Evolutionary conservation across 306 rosid genomes (phyloP), one percentile per base, ranked within the genome.

Genomic region (Ammopiptanthus mongolicus): DNA sequence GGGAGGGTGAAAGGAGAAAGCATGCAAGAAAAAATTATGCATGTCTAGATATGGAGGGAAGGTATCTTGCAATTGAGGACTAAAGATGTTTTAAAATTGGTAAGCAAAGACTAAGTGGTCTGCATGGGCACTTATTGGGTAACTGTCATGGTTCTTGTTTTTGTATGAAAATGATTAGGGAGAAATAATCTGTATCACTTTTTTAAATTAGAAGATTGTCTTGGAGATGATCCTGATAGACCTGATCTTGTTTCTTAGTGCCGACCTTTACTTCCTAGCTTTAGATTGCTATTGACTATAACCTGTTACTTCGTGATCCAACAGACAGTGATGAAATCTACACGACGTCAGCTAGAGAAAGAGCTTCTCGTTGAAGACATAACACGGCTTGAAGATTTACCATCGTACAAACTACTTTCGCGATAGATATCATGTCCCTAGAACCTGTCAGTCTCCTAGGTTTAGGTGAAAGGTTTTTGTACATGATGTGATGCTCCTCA

Each of bases 281-380:
- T 36, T 46, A n/a, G 14, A 15, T 23, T 48, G 51, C 12, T 47
- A 15, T 37, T 66, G 0, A 55, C 37, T 31, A 46, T 57, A 17
- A 17, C 48, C 65, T 9, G 2, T 23, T 55, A 6, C 23, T 1
- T 66, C 33, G 19, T 78, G 59, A 52, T 75, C 19, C 29, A 21
- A 78, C 86, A 90, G 92, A 80, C 91, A 6, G 92, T 90, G 78
- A 90, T 90, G 96, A 90, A 90, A 74, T 70, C 91, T 8, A 90
- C 96, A 19, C 90, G 91, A 25, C 86, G 84, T 5, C 88, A 88
- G 77, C 83, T 90, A 75, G 96, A 90, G 84, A 88, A 86, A 66
- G 96, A 88, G 85, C 88, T 90, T 65, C 65, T 90, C 61, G 52
- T 57, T 4, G 91, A 84, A 75, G 92, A 84, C 39, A 61, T 86